A percentile compares a stretch with the other conserved stretches of the same genome.
These are phyloP conservation scores for Mucor piriformis DNA, from an alignment of 371 early-diverging fungal genomes.

Conservation along the genomic window DNA sequence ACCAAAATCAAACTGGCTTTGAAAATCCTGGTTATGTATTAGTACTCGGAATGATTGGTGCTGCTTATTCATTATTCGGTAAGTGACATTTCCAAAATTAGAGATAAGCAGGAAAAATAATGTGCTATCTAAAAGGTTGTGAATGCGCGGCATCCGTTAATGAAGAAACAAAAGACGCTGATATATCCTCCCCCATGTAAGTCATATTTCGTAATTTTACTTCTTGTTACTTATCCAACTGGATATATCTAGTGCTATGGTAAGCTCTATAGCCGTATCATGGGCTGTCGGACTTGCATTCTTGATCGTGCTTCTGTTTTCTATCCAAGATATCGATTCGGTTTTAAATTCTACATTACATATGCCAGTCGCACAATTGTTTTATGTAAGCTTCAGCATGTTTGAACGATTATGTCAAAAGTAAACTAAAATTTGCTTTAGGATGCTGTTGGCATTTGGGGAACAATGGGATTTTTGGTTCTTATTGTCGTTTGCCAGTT, in stretches of 20 bases:
- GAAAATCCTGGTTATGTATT: slow-evolving; percentile 41
- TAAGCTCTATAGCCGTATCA: slow-evolving; percentile 37
- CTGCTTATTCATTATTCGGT: slow-evolving; percentile 51
- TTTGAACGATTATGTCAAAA: not conserved
- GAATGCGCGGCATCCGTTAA: slow-evolving; percentile 46
- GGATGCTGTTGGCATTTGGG: slow-evolving; percentile 55
- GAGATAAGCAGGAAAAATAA: not conserved
- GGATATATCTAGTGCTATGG: slow-evolving; percentile 36
- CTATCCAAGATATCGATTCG: slow-evolving; percentile 44
- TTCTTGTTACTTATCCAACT: not conserved
- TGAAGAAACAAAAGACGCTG: slow-evolving; percentile 52
- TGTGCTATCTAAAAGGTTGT: slow-evolving; percentile 30
- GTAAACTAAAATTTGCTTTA: slow-evolving; percentile 22
- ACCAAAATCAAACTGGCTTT: slow-evolving; percentile 49
- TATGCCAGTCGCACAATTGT: slow-evolving; percentile 49
- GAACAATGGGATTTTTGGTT: slow-evolving; percentile 45
- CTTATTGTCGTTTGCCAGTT: slow-evolving; percentile 61
- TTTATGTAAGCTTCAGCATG: slow-evolving; percentile 37
- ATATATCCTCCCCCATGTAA: slow-evolving; percentile 44
- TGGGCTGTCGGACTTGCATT: slow-evolving; percentile 46
- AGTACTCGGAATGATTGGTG: slow-evolving; percentile 47
- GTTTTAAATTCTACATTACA: slow-evolving; percentile 33
- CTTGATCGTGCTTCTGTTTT: slow-evolving; percentile 38
- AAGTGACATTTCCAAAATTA: slow-evolving; percentile 2
- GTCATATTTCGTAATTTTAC: not conserved